Evolutionary conservation across 345 rosid species (phyloP).

Genomic region (Eucalyptus rudis): DNA sequence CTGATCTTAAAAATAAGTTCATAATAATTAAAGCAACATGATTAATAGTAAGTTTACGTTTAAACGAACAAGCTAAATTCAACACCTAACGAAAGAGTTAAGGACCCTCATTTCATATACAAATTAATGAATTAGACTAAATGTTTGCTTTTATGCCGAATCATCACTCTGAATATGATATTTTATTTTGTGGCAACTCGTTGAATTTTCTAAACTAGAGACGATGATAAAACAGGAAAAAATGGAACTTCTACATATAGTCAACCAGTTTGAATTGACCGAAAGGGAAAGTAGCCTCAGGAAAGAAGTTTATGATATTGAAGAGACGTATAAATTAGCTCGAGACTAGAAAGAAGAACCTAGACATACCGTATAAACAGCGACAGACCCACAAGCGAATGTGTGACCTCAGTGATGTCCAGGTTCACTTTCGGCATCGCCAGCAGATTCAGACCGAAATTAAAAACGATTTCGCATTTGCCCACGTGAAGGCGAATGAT

Average conservation of each 20-base stretch:
- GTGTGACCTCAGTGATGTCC: not conserved
- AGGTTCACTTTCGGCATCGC: not conserved
- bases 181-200: not conserved
- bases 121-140: not conserved
- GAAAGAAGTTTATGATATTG: no score
- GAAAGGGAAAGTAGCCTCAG: not conserved
- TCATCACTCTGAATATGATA: no score
- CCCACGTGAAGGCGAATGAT: not conserved
- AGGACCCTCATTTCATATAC: not conserved
- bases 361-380: not conserved
- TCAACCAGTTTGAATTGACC: not conserved
- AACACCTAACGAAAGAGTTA: not conserved
- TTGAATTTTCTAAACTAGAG: not conserved
- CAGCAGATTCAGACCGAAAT: not conserved
- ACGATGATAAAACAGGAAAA: not conserved
- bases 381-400: not conserved
- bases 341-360: not conserved
- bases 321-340: not conserved
- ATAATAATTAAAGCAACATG: not conserved
- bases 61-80: not conserved
- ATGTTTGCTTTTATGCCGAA: not conserved
- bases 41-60: not conserved
- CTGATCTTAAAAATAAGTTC: no score
- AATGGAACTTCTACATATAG: not conserved
- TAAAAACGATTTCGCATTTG: not conserved